Conservation (phyloP, 768 basidiomycete genomes). For the Amanita polypyramis region DNA sequence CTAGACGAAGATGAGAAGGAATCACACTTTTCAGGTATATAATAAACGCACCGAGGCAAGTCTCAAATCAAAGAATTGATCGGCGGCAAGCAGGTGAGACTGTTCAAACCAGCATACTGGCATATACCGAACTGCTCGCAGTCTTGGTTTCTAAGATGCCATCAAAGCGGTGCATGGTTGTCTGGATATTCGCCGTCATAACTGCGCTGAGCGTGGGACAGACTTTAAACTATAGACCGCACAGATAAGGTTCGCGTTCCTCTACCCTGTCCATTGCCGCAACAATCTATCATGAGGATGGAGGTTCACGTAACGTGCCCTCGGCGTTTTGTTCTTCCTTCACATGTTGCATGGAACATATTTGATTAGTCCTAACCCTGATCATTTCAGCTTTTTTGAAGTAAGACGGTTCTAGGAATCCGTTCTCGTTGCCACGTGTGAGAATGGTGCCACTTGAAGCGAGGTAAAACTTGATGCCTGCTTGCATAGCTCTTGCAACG, state of each 20-base stretch:
- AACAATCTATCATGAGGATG: neutral
- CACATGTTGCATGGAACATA: neutral
- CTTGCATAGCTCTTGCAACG: conserved; percentile 54
- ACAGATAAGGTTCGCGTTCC: no score
- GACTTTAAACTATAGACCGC: neutral
- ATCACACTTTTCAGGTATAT: no score
- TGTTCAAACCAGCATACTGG: no score
- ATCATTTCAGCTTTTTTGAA: conserved; percentile 2
- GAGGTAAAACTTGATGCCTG: conserved; percentile 64
- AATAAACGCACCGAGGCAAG: no score
- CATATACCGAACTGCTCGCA: no score
- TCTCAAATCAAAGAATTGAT: no score
- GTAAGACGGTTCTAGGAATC: neutral
- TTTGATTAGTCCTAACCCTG: neutral
- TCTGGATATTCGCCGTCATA: neutral
- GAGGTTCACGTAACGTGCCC: neutral
- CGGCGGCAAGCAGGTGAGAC: no score
- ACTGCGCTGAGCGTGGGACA: neutral
- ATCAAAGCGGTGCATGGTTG: no score
- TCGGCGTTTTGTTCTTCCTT: neutral
- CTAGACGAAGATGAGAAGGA: no score
- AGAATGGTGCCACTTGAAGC: conserved; percentile 87
- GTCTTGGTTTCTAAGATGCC: no score
- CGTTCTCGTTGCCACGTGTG: conserved; percentile 44
- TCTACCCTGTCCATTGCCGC: neutral